Evolutionary conservation across 2,329 filamentous ascomycete species (phyloP), one percentile per base, ranked within the genome.

Genomic region (Fusarium lateritium): DNA sequence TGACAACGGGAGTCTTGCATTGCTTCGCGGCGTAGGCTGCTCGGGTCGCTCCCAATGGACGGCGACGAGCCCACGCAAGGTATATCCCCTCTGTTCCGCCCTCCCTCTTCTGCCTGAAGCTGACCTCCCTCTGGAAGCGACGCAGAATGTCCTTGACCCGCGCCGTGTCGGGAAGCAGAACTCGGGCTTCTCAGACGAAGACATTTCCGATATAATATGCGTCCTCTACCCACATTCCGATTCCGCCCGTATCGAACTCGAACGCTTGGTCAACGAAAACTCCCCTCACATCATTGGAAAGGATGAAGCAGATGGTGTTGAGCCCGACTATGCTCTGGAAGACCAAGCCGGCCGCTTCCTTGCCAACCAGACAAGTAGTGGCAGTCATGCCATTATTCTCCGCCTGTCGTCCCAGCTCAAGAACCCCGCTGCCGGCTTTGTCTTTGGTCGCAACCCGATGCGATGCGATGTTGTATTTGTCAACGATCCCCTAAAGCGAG

Each of bases 131-230:
- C 28, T 52, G 33, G 22, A 64, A 89, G 90, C 91, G 57, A 97
- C 94, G 17, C 94, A 97, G 78, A 90, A 89, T 76, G 89, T 92
- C 74, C 83, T 94, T 69, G 94, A 98, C 77, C 93, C 94, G 40
- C 89, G 94, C 67, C 90, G 94, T 56, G 78, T 92, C 65, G 94
- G 94, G 57, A 86, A 91, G 77, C 92, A 93, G 79, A 92, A 93
- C 77, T 96, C 93, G 40, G 93, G 93, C 57, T 89, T 98, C 65
- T 91, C 88, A 54, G 91, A 94, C 71, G 88, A 92, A 69, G 94
- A 97, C 77, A 88, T 96, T 50, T 88, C 93, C 65, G 94, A 98
- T 80, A 93, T 98, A 72, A 88, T 97, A 69, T 97, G 94, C 80
- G 89, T 98, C 59, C 86, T 98, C 28, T 90, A 97, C 72, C 94